phyloP scores from a whole-genome alignment of 805 yeast genomes.

The Yamadazyma akitaensis region DNA sequence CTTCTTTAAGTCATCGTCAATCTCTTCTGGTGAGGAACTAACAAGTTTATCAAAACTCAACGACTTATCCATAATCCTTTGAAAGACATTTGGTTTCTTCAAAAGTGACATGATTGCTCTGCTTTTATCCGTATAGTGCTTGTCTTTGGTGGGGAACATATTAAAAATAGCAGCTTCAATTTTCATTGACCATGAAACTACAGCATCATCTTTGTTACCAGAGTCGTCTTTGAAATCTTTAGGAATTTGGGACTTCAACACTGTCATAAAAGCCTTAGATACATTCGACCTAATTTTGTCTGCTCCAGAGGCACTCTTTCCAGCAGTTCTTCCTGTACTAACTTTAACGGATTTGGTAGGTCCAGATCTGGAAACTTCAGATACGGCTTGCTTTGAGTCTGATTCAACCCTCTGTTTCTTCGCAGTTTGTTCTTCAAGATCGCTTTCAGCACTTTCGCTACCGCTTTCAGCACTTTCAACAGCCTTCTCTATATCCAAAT shows the following conservation, averaged over 20 bases:
- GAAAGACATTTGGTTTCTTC: constrained; percentile 56
- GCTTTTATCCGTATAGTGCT: constrained; percentile 62
- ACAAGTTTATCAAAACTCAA: constrained; percentile 59
- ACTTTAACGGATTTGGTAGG: background rate
- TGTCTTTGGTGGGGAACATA: constrained; percentile 28
- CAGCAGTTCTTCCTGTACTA: background rate
- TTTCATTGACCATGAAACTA: constrained; percentile 45
- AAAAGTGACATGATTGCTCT: constrained; percentile 47
- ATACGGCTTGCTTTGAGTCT: background rate
- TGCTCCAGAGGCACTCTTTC: background rate
- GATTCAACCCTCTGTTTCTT: background rate
- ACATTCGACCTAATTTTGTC: constrained; percentile 48
- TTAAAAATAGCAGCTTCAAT: constrained; percentile 51
- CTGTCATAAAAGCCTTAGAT: constrained; percentile 46
- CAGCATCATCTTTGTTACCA: constrained; percentile 28
- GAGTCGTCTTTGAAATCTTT: constrained; percentile 21
- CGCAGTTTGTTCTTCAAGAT: background rate
- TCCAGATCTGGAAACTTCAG: background rate
- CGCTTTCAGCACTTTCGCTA: background rate
- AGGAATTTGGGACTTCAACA: constrained; percentile 42
- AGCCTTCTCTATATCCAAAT: background rate
- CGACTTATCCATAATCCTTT: constrained; percentile 51
- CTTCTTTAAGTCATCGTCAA: constrained; percentile 72
- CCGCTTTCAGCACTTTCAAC: background rate
- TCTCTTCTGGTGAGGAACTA: constrained; percentile 65